Evolutionary conservation across 2,329 filamentous ascomycete genomes (phyloP), one percentile per base, ranked within the genome.

Genomic region (Cladorrhinum sp.): DNA sequence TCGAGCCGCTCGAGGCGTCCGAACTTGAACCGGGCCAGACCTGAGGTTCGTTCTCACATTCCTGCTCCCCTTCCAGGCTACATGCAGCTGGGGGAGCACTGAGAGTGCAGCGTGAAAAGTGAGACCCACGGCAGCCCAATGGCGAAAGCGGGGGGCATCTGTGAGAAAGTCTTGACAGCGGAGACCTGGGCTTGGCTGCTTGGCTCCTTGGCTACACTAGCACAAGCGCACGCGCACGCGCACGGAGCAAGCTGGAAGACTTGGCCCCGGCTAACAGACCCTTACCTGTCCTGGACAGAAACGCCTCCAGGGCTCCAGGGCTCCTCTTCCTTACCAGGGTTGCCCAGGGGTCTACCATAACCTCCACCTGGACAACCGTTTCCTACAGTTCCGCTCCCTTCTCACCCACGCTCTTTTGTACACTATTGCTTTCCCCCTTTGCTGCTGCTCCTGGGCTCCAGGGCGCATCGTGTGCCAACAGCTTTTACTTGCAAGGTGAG

Each of bases 361-460:
- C 67, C 64, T 60, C 68, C 67, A 64, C 65, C 63, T 67, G 64
- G 56, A 65, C 56, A 54, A 58, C 57, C 64, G 66, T 52, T 62
- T 62, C 54, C 39, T 46, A 56, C n/a, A 46, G n/a, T 46, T 64
- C 51, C 61, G 51, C 57, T 63, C 64, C 59, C 58, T 65, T 65
- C 58, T 62, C 62, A 65, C 65, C 74, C 75, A 73, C 75, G 75
- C 73, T 78, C 73, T 75, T 77, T 76, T 72, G 63, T 66, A 66
- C 18, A 46, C 66, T 66, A 68, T 68, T 69, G 69, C 66, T 70
- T 66, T 69, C 67, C 46, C 62, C 54, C 59, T 65, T 66, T 65
- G 71, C 71, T 76, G 75, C 71, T 74, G 75, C 73, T 73, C 76
- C 77, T 77, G 77, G 76, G 42, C 21, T 76, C 77, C 76, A 77